A percentile compares a stretch with the other conserved stretches of the same genome.
These are phyloP conservation scores for Citrullus mucosospermus DNA, from an alignment of 306 rosid genomes.

Conservation along the genomic window DNA sequence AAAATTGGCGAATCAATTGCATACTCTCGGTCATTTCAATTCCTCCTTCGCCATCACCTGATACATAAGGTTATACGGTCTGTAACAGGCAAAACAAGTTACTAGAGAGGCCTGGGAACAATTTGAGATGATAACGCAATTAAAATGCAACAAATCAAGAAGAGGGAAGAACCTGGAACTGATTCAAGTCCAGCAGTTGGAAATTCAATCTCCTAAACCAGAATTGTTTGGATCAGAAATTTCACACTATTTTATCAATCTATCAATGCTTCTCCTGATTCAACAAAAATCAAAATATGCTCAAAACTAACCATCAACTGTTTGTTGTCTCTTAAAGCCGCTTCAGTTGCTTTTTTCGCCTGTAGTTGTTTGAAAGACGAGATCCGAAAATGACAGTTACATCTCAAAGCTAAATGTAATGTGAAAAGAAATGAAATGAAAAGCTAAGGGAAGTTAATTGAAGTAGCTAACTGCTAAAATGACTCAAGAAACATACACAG, in stretches of 20 bases:
- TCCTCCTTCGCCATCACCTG: constrained; percentile 99
- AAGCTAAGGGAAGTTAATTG: too few relatives aligned
- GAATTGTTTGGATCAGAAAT: constrained; percentile 21
- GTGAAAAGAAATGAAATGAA: not conserved
- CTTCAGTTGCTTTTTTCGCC: constrained; percentile 62
- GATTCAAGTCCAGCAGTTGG: constrained; percentile 90
- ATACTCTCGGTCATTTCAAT: constrained; percentile 88
- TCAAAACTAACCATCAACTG: constrained; percentile 66
- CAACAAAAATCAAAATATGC: constrained; percentile 10
- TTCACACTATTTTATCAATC: constrained; percentile 7
- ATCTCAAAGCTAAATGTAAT: not conserved
- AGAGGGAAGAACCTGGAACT: constrained; percentile 58
- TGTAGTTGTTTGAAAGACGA: constrained; percentile 20
- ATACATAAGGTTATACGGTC: constrained; percentile 9
- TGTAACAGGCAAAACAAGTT: constrained; percentile 1
- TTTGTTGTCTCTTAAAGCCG: constrained; percentile 62
- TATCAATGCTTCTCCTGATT: constrained; percentile 7
- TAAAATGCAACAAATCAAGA: not conserved
- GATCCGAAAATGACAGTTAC: constrained; percentile 11
- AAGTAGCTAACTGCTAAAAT: not conserved
- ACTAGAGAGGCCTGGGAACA: not conserved
- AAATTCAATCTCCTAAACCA: constrained; percentile 88
- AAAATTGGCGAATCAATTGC: constrained; percentile 80
- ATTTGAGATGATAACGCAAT: not conserved
- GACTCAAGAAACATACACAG: not conserved